phyloP scores from a whole-genome alignment of 345 rosid species.

The Nasturtium officinale region DNA sequence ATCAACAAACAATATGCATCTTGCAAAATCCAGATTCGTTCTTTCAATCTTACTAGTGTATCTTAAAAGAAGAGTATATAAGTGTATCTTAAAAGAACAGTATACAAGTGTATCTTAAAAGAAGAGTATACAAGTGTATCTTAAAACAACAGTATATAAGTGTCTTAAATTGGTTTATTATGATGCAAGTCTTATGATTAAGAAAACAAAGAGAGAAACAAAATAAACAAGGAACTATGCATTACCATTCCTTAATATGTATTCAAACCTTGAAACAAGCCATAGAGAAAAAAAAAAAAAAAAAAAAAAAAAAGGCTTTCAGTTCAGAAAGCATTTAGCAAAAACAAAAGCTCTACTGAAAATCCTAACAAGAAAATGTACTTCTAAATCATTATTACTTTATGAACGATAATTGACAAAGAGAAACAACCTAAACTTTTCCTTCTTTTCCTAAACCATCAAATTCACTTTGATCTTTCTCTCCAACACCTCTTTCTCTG shows the following conservation, averaged over 20 bases:
- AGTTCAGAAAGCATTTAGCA: constrained; percentile 30
- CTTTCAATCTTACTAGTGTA: too few species aligned
- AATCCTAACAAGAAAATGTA: constrained; percentile 26
- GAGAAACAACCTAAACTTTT: constrained; percentile 19
- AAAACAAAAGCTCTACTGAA: constrained; percentile 19
- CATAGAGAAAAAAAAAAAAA: neutral
- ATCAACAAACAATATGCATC: neutral
- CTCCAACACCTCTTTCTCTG: neutral
- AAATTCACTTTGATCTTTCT: neutral
- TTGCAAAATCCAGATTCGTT: neutral
- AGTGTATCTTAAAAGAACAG: neutral
- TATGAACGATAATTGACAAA: constrained; percentile 21
- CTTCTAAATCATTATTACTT: constrained; percentile 1
- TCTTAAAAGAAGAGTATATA: too few species aligned
- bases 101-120: neutral
- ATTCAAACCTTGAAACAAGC: constrained; percentile 29
- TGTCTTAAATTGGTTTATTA: neutral
- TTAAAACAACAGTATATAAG: neutral
- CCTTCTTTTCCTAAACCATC: constrained; percentile 18
- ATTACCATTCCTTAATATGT: constrained; percentile 10
- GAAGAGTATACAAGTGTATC: neutral
- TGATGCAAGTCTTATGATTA: neutral
- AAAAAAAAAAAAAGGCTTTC: constrained; percentile 16
- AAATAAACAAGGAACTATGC: neutral
- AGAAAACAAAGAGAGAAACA: neutral